Evolutionary conservation across 345 rosid species (phyloP), one percentile per base, ranked within the genome.

Genomic region (Syzygium aqueum): DNA sequence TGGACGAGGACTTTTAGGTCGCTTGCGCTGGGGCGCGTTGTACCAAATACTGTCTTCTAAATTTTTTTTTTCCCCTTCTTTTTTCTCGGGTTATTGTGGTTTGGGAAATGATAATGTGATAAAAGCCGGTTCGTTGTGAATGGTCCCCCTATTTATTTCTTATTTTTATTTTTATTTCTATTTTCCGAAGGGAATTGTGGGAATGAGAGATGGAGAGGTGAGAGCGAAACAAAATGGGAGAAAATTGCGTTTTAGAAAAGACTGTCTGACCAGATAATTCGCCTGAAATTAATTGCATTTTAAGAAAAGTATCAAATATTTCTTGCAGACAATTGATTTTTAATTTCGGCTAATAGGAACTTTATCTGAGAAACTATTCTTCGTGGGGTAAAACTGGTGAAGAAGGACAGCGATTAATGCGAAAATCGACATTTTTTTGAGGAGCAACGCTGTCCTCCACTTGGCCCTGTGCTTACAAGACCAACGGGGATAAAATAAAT

Each of bases 1-100:
- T 94, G 90, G 96, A 96, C 61, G 96, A 95, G 40, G 99, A 96
- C 65, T 96, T 96, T 85, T 96, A 94, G 89, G 12, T 27, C 85
- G 3, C 27, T 23, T 0, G 27, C n/a, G 13, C 19, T 46, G 25
- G 8, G 27, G 1, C 37, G 57, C 51, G 53, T 3, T 11, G 5
- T 67, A 54, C 37, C 77, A 11, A 37, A 77, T 78, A 51, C 7
- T 4, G 33, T 37, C 80, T 28, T 63, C 5, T 11, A 8, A 5
- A 77, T 54, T 33, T 80, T 3, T 16, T 27, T 21, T 59, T 77
- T 28, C 19, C 10, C 3, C 23, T 14, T 11, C 27, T 30, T 43
- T 5, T 22, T 59, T 61, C 22, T 59, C 46, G 8, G 5, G 17
- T 73, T 77, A 12, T 27, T 52, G 1, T 13, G 30, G 37, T 51